A percentile compares a stretch with the other conserved stretches of the same genome.
phyloP scores from a whole-genome alignment of 176 grass and related monocot genomes.

The Zoysia pacifica region DNA sequence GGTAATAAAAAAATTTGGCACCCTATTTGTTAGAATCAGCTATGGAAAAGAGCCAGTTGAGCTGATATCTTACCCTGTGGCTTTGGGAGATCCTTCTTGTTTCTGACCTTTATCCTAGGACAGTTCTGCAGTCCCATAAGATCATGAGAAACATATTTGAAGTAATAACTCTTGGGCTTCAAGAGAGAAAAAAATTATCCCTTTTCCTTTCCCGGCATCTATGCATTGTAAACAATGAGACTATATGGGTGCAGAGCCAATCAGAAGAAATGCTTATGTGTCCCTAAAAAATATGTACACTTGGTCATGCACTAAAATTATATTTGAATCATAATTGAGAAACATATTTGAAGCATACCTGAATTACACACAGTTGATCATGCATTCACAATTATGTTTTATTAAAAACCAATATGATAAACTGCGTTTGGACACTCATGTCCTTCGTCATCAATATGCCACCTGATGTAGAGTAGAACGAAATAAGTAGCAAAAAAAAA shows the following conservation, averaged over 20 bases:
- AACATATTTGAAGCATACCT: too few species aligned
- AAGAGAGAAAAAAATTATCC: neutral
- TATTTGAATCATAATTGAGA: too few species aligned
- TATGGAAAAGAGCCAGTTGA: neutral
- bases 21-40: neutral
- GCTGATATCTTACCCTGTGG: neutral
- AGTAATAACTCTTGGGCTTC: constrained; percentile 7
- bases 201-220: neutral
- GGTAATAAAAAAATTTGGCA: constrained; percentile 19
- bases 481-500: neutral
- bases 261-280: constrained; percentile 7
- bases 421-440: constrained; percentile 4
- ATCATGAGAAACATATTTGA: neutral
- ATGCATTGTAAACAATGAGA: neutral
- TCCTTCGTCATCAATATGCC: constrained; percentile 6
- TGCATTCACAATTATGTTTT: constrained; percentile 7
- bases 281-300: neutral
- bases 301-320: neutral
- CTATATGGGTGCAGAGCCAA: constrained; percentile 24
- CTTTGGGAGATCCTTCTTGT: neutral
- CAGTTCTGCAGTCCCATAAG: neutral
- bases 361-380: neutral
- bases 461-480: neutral
- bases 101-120: neutral
- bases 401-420: constrained; percentile 26